phyloP scores from a whole-genome alignment of 345 rosid species.

The Zanthoxylum bungeanum region DNA sequence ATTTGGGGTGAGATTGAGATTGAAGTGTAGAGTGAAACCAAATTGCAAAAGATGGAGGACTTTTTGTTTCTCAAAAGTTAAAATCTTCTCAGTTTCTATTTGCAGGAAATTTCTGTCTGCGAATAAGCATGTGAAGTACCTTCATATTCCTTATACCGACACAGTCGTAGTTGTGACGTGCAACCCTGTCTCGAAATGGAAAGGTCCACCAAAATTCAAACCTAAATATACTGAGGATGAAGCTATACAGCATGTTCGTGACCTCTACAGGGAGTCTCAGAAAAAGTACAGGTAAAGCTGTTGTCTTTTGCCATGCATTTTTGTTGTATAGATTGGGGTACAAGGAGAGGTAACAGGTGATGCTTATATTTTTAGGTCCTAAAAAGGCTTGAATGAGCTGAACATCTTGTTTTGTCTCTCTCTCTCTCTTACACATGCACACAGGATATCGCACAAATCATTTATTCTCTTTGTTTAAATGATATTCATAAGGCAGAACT shows the following conservation, averaged over 20 bases:
- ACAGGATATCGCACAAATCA: background rate
- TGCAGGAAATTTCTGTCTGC: slow-evolving; percentile 77
- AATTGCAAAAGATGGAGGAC: background rate
- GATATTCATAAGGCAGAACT: background rate
- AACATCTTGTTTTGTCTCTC: background rate
- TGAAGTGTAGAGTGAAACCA: background rate
- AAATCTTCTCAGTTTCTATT: slow-evolving; percentile 11
- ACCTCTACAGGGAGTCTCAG: slow-evolving; percentile 68
- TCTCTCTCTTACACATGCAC: background rate
- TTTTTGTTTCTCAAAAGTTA: slow-evolving; percentile 2
- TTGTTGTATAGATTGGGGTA: background rate
- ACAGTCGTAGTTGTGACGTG: slow-evolving; percentile 87
- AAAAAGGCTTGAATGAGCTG: slow-evolving; percentile 3
- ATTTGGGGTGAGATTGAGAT: slow-evolving; percentile 1
- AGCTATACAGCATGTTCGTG: slow-evolving; percentile 66
- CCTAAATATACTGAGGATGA: slow-evolving; percentile 74
- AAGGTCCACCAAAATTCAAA: slow-evolving; percentile 74
- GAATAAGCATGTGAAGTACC: slow-evolving; percentile 95
- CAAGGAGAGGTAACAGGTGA: background rate
- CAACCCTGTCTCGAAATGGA: slow-evolving; percentile 90
- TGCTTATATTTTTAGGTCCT: background rate
- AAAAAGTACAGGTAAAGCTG: slow-evolving; percentile 63
- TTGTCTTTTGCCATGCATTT: slow-evolving; percentile 10
- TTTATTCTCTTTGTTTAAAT: background rate
- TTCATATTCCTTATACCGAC: slow-evolving; percentile 80